Evolutionary conservation across 768 basidiomycete genomes (phyloP).

Genomic region (Tulasnella sp.): DNA sequence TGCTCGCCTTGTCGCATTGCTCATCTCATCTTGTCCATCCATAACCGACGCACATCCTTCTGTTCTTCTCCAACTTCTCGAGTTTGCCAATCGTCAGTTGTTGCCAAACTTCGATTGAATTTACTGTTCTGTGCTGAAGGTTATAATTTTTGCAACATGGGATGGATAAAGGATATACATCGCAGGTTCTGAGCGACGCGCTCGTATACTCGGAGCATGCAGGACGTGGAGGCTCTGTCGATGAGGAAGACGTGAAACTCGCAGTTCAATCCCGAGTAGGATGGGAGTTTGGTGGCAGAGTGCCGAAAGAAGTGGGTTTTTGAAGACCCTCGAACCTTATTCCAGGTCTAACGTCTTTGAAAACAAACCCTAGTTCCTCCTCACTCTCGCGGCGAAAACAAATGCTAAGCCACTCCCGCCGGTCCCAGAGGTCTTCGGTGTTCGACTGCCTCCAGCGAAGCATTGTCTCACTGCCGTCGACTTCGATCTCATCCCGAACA

Average conservation of each 20-base stretch:
- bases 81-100: conserved; percentile 57
- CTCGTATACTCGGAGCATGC: conserved; percentile 83
- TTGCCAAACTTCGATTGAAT: not conserved
- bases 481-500: conserved; percentile 79
- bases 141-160: not conserved
- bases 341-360: not conserved
- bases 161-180: conserved; percentile 49
- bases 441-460: conserved; percentile 53
- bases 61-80: conserved; percentile 76
- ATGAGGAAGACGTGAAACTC: conserved; percentile 70
- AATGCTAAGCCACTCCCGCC: conserved; percentile 70
- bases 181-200: conserved; percentile 74
- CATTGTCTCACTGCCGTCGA: conserved; percentile 72
- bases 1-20: conserved; percentile 70
- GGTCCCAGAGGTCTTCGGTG: conserved; percentile 82
- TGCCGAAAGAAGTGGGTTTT: conserved; percentile 69
- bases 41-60: conserved; percentile 81
- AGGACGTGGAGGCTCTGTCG: conserved; percentile 64
- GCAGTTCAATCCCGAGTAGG: conserved; percentile 83
- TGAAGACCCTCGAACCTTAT: not conserved
- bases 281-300: conserved; percentile 83
- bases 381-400: conserved; percentile 72
- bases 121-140: not conserved
- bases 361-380: conserved; percentile 44
- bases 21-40: conserved; percentile 72